These are phyloP conservation scores for Flaveria robusta DNA, from an alignment of 129 eudicot species.

Conservation along the genomic window DNA sequence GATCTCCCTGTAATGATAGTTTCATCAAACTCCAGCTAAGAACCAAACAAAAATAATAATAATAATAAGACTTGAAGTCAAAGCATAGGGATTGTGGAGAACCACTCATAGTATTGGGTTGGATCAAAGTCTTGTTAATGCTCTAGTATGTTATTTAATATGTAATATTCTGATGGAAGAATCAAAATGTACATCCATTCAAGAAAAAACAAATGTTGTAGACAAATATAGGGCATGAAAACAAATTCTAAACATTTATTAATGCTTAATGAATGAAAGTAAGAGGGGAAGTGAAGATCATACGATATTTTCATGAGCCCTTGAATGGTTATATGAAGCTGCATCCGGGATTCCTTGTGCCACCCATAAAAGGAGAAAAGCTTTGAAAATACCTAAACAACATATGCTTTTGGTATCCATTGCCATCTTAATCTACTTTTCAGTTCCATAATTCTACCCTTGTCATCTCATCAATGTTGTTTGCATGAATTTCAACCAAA, in stretches of 20 bases:
- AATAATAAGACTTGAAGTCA: neutral
- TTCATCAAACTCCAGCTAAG: neutral
- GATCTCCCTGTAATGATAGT: conserved; percentile 27
- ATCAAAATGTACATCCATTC: no score
- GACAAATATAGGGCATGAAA: no score
- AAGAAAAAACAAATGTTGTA: no score
- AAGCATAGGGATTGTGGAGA: no score
- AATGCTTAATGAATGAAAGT: neutral
- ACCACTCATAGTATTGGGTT: no score
- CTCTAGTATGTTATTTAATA: no score
- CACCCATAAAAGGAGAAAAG: conserved; percentile 19
- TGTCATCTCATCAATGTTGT: conserved; percentile 31
- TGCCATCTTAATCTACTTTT: conserved; percentile 26
- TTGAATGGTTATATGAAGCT: conserved; percentile 12
- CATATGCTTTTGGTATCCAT: conserved; percentile 30
- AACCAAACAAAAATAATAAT: neutral
- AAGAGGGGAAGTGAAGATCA: conserved; percentile 10
- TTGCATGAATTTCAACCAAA: conserved; percentile 22
- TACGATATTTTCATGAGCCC: conserved; percentile 20
- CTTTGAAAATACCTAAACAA: conserved; percentile 27
- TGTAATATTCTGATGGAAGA: no score
- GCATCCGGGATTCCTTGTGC: conserved; percentile 12
- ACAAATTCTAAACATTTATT: no score
- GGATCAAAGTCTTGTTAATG: no score
- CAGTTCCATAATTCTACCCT: conserved; percentile 36